phyloP scores from a whole-genome alignment of 768 basidiomycete species.

The Naematelia aurantialba region DNA sequence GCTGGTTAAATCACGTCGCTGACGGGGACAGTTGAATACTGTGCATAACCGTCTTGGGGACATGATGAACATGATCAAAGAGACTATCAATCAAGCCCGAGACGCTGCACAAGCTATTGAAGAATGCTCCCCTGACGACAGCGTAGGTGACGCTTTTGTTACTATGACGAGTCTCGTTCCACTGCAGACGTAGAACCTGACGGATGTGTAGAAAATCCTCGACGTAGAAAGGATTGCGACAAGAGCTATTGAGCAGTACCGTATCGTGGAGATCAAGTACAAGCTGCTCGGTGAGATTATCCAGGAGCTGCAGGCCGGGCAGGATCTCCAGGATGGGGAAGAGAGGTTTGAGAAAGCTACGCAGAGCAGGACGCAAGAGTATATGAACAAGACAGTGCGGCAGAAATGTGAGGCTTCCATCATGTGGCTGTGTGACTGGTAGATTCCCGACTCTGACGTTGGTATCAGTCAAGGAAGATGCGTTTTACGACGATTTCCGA shows the following conservation, averaged over 20 bases:
- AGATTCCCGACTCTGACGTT: slow-evolving; percentile 4
- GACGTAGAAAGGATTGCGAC: slow-evolving; percentile 18
- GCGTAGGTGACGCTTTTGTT: slow-evolving; percentile 4
- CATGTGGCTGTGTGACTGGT: neutral
- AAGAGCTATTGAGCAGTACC: slow-evolving; percentile 17
- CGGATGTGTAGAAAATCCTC: slow-evolving; percentile 17
- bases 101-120: slow-evolving; percentile 30
- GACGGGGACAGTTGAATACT: neutral
- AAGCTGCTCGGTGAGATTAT: slow-evolving; percentile 17
- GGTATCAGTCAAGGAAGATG: slow-evolving; percentile 22
- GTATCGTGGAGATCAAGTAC: slow-evolving; percentile 18
- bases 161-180: neutral
- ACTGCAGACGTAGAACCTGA: neutral
- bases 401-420: slow-evolving; percentile 27
- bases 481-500: slow-evolving; percentile 28
- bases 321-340: neutral
- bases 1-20: neutral
- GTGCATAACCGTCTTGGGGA: slow-evolving; percentile 16
- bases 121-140: slow-evolving; percentile 24
- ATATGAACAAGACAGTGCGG: slow-evolving; percentile 22
- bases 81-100: slow-evolving; percentile 14
- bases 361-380: slow-evolving; percentile 13
- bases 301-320: neutral
- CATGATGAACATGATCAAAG: slow-evolving; percentile 17
- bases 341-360: slow-evolving; percentile 8